Evolutionary conservation across 2,329 filamentous ascomycete genomes (phyloP).

Genomic region (Paecilomyces sp.): DNA sequence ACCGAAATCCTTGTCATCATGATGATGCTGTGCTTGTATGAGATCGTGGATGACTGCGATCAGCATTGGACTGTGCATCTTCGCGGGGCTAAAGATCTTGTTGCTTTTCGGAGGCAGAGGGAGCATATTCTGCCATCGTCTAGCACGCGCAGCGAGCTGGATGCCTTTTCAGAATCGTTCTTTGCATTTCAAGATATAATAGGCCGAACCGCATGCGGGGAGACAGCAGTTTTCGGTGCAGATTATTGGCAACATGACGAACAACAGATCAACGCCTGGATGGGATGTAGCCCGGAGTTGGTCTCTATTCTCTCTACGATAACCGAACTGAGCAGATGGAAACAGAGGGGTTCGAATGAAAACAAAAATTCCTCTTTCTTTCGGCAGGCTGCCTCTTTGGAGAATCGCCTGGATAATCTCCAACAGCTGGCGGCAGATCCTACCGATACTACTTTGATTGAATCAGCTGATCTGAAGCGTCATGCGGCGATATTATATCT

Average conservation of each 20-base stretch:
- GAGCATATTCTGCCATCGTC: background rate
- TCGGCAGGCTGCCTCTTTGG: constrained; percentile 26
- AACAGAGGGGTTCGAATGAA: constrained; percentile 19
- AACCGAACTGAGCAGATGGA: constrained; percentile 38
- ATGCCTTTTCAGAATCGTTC: constrained; percentile 38
- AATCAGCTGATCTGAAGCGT: constrained; percentile 37
- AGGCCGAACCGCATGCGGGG: constrained; percentile 44
- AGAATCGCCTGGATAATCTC: constrained; percentile 18
- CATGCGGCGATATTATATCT: constrained; percentile 40
- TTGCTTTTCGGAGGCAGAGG: constrained; percentile 29
- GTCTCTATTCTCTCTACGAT: constrained; percentile 42
- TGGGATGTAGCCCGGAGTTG: constrained; percentile 43
- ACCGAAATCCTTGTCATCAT: constrained; percentile 35
- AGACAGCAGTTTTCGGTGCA: constrained; percentile 39
- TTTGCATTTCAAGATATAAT: constrained; percentile 49
- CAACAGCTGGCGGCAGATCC: background rate
- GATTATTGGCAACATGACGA: constrained; percentile 41
- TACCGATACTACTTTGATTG: constrained; percentile 10
- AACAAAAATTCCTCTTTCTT: constrained; percentile 19
- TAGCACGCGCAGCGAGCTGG: constrained; percentile 16
- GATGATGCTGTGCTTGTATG: constrained; percentile 42
- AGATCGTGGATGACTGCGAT: constrained; percentile 39
- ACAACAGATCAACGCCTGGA: constrained; percentile 38
- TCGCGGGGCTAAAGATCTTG: constrained; percentile 41
- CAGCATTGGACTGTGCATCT: constrained; percentile 43